Evolutionary conservation across 1,139 yeast species (phyloP), one percentile per base, ranked within the genome.

Genomic region (Pichia sp.): DNA sequence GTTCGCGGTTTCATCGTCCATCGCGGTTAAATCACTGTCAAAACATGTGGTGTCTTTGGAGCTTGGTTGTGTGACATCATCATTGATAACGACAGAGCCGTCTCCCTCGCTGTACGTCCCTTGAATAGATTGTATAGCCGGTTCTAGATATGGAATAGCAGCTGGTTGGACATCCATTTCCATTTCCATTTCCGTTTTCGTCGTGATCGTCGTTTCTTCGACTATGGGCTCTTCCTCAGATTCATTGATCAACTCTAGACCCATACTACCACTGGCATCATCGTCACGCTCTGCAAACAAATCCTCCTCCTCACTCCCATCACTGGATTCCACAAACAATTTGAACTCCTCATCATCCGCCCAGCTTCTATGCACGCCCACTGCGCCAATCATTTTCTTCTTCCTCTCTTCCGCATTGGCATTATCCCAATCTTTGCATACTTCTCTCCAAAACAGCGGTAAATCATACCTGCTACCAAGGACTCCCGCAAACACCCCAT

Each of bases 381-480:
- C 32, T 5, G 34, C 34, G 8, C 38, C 38, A 6, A 44, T 15
- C 42, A 44, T 41, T 31, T 41, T 38, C 19, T 32, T 37, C 7
- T 26, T 32, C 23, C 43, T 40, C 32, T 51, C 51, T 8, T 38
- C 35, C 8, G 35, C 41, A 16, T 40, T 34, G 18, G 48, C 17
- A 3, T 40, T 30, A 2, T 30, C 18, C 54, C 56, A 55, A 27
- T 44, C 42, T 12, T 47, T 29, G 29, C 43, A 32, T 4, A 53
- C 51, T 9, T 47, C 38, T 8, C 47, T 40, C 56, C 56, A 53
- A 37, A 49, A 55, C 20, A 46, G 25, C 2, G 34, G 34, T 21
- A 55, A 39, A 15, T 49, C 43, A 6, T 40, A 33, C 11, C 41
- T 32, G 3, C 56, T 45, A 16, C 42, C 41, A 4, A 48, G 49